Evolutionary conservation across 2,329 filamentous ascomycete species (phyloP).

Genomic region (Trichoderma gracile): DNA sequence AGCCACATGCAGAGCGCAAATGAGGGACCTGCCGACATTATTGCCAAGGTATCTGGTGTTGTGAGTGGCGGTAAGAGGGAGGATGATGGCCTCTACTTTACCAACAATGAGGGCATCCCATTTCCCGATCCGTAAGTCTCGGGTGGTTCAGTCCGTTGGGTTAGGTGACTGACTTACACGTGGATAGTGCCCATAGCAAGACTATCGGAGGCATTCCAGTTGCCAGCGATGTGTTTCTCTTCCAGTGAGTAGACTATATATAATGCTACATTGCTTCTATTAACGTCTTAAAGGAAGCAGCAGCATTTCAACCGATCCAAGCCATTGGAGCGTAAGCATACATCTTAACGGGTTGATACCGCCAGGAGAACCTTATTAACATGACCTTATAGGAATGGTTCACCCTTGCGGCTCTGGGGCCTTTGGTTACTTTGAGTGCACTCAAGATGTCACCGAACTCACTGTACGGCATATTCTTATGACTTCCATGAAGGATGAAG

Average conservation of each 20-base stretch:
- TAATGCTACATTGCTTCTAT: background rate
- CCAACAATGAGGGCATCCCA: constrained; percentile 21
- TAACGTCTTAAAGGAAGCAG: background rate
- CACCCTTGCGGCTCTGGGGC: constrained; percentile 15
- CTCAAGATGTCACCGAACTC: constrained; percentile 7
- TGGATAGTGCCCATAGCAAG: background rate
- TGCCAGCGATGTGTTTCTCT: constrained; percentile 8
- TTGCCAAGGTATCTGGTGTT: constrained; percentile 18
- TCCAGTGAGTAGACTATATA: background rate
- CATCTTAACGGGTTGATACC: background rate
- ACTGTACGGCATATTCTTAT: background rate
- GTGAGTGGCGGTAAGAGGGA: constrained; percentile 6
- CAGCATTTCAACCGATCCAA: constrained; percentile 1
- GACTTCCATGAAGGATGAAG: background rate
- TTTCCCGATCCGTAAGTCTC: constrained; percentile 20
- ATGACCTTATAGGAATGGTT: background rate
- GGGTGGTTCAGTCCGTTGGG: background rate
- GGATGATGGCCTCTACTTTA: constrained; percentile 16
- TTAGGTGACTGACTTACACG: background rate
- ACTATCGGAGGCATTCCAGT: constrained; percentile 4
- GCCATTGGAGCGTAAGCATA: background rate
- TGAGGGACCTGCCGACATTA: constrained; percentile 21
- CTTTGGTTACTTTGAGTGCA: constrained; percentile 11
- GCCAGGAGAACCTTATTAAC: background rate
- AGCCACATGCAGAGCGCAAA: constrained; percentile 23